A percentile compares a stretch with the other conserved stretches of the same genome.
Evolutionary conservation across 2,329 filamentous ascomycete genomes (phyloP).

Genomic region (Ophiostoma quercus): DNA sequence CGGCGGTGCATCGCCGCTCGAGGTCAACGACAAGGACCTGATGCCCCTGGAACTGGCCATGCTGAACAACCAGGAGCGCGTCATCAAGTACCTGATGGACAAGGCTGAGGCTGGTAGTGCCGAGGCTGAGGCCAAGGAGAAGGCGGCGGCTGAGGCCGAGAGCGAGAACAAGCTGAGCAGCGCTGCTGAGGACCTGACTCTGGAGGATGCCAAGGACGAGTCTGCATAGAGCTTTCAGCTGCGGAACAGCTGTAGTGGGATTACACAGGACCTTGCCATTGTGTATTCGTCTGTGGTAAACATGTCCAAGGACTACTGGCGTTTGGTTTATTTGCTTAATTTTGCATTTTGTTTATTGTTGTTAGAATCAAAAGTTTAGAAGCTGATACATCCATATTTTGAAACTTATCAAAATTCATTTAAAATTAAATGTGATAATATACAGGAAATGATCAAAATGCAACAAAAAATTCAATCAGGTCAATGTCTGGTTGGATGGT

Average conservation of each 20-base stretch:
- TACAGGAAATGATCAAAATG: no score
- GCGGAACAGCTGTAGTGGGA: neutral
- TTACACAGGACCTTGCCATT: neutral
- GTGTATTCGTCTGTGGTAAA: no score
- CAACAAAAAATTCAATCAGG: no score
- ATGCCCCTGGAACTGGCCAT: constrained; percentile 71
- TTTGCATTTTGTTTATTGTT: neutral
- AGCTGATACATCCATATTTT: neutral
- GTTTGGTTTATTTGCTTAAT: neutral
- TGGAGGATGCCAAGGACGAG: neutral
- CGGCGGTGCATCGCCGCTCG: constrained; percentile 71
- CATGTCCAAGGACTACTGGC: constrained; percentile 10
- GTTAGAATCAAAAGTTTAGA: neutral
- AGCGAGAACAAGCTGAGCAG: neutral
- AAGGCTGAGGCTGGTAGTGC: constrained; percentile 4
- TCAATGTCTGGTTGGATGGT: no score
- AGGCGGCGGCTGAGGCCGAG: neutral
- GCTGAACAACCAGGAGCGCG: constrained; percentile 60
- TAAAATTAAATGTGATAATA: no score
- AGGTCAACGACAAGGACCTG: constrained; percentile 79
- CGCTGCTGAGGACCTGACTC: neutral
- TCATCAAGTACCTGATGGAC: constrained; percentile 56
- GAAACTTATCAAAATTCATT: no score
- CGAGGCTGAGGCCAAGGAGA: constrained; percentile 11
- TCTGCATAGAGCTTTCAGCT: neutral